phyloP scores from a whole-genome alignment of 768 basidiomycete species.

The Boletus subparvulus region DNA sequence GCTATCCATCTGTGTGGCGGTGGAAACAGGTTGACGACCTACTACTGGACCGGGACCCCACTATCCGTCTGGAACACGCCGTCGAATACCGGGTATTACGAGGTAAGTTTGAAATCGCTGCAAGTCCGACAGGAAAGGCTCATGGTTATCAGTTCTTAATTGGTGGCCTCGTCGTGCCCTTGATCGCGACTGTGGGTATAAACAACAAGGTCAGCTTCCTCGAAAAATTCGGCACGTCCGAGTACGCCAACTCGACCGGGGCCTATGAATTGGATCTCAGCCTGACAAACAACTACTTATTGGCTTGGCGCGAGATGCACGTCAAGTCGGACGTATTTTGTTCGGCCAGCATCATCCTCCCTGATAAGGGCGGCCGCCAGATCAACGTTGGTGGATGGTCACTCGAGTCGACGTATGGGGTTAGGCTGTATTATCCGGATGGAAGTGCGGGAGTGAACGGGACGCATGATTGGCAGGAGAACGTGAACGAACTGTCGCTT shows the following conservation, averaged over 20 bases:
- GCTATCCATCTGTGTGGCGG: conserved; percentile 69
- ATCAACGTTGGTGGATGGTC: conserved; percentile 52
- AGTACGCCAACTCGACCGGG: conserved; percentile 65
- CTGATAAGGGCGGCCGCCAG: conserved; percentile 59
- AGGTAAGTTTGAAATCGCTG: conserved; percentile 43
- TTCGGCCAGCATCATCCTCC: conserved; percentile 68
- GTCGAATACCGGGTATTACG: conserved; percentile 62
- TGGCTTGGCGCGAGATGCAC: conserved; percentile 76
- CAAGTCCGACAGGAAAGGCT: background rate
- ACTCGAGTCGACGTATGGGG: conserved; percentile 64
- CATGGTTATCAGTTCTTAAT: conserved; percentile 41
- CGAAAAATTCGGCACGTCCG: conserved; percentile 69
- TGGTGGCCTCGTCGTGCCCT: conserved; percentile 64
- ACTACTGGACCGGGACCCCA: conserved; percentile 48
- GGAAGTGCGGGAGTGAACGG: conserved; percentile 67
- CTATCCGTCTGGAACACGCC: conserved; percentile 68
- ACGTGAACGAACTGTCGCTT: conserved; percentile 51
- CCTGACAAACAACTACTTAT: conserved; percentile 41
- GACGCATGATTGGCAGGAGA: conserved; percentile 81
- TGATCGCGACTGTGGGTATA: conserved; percentile 73
- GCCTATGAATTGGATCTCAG: conserved; percentile 76
- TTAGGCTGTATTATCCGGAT: conserved; percentile 71
- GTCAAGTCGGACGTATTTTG: conserved; percentile 80
- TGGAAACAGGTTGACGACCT: conserved; percentile 51
- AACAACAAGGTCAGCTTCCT: conserved; percentile 83